Percentiles rank a stretch among this genome's conserved stretches.
Conservation (phyloP, 2,329 filamentous ascomycete genomes). For the Rosellinia necatrix region DNA sequence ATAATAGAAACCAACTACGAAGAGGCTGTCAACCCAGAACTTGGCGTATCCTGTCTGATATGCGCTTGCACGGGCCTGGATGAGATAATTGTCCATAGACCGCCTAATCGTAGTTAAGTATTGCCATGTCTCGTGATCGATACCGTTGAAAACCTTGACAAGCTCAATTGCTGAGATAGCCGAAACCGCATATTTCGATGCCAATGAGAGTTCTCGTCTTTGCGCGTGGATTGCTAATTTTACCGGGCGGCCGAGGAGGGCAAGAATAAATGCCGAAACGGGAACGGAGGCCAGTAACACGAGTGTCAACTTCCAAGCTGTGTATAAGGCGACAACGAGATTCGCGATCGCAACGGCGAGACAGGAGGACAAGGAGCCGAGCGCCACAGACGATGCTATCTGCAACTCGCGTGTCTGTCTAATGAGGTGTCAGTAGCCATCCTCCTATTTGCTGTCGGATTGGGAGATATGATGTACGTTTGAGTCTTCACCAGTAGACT, state of each 20-base stretch:
- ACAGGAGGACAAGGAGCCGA: slow-evolving; percentile 72
- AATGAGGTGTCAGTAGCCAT: slow-evolving; percentile 30
- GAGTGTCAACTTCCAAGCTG: slow-evolving; percentile 83
- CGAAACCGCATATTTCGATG: slow-evolving; percentile 72
- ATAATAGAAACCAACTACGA: slow-evolving; percentile 90
- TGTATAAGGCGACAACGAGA: slow-evolving; percentile 73
- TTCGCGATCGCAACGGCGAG: slow-evolving; percentile 67
- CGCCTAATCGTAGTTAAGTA: slow-evolving; percentile 63
- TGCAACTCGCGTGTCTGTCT: slow-evolving; percentile 86
- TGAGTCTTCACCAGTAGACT: slow-evolving; percentile 75
- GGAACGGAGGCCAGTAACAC: slow-evolving; percentile 77
- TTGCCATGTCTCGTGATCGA: slow-evolving; percentile 68
- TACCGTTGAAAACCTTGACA: slow-evolving; percentile 84
- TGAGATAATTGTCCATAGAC: slow-evolving; percentile 66
- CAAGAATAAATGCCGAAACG: slow-evolving; percentile 64
- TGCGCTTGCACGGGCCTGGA: slow-evolving; percentile 71
- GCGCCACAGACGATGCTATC: slow-evolving; percentile 75
- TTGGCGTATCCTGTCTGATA: slow-evolving; percentile 74
- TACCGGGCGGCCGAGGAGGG: slow-evolving; percentile 63
- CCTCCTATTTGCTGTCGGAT: neutral
- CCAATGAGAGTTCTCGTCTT: slow-evolving; percentile 66
- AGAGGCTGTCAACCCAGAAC: slow-evolving; percentile 76
- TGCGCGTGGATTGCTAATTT: slow-evolving; percentile 71
- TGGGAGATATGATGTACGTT: slow-evolving; percentile 57
- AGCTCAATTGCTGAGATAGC: slow-evolving; percentile 77